Evolutionary conservation across 768 basidiomycete species (phyloP).

Genomic region (Clitopilus hobsonii): DNA sequence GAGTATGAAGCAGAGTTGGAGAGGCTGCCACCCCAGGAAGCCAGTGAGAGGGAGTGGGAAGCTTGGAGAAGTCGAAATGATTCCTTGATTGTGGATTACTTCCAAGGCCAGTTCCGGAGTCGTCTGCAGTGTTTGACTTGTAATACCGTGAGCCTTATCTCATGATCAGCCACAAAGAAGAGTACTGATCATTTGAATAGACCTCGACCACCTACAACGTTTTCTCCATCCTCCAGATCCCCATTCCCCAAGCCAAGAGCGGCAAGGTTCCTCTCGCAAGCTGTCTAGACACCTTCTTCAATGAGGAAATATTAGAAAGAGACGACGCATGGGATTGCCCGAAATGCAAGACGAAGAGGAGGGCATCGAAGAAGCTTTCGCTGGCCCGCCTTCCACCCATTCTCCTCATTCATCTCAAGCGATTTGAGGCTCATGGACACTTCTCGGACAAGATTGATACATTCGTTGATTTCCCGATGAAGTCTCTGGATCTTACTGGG

Average conservation of each 20-base stretch:
- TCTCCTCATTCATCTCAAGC: slow-evolving; percentile 86
- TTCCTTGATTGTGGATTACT: slow-evolving; percentile 91
- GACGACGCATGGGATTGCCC: slow-evolving; percentile 98
- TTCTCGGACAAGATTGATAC: slow-evolving; percentile 98
- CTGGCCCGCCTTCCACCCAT: slow-evolving; percentile 92
- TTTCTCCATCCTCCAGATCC: slow-evolving; percentile 92
- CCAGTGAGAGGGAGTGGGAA: slow-evolving; percentile 90
- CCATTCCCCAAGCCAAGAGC: slow-evolving; percentile 67
- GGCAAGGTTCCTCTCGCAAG: slow-evolving; percentile 67
- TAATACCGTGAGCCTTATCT: slow-evolving; percentile 53
- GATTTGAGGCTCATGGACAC: slow-evolving; percentile 85
- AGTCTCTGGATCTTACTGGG: slow-evolving; percentile 56
- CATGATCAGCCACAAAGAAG: background rate
- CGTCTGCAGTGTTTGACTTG: slow-evolving; percentile 88
- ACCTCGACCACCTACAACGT: slow-evolving; percentile 97
- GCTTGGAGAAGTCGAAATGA: slow-evolving; percentile 88
- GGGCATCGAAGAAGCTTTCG: slow-evolving; percentile 82
- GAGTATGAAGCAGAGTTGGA: slow-evolving; percentile 89
- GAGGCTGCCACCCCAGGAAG: slow-evolving; percentile 78
- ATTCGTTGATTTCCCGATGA: slow-evolving; percentile 83
- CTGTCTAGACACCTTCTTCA: slow-evolving; percentile 88
- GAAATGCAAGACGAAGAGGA: slow-evolving; percentile 83
- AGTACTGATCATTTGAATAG: slow-evolving; percentile 32
- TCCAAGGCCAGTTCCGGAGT: slow-evolving; percentile 96
- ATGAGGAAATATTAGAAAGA: slow-evolving; percentile 85